Conservation (phyloP, 1,139 yeast species). For the Taiozyma sp. region DNA sequence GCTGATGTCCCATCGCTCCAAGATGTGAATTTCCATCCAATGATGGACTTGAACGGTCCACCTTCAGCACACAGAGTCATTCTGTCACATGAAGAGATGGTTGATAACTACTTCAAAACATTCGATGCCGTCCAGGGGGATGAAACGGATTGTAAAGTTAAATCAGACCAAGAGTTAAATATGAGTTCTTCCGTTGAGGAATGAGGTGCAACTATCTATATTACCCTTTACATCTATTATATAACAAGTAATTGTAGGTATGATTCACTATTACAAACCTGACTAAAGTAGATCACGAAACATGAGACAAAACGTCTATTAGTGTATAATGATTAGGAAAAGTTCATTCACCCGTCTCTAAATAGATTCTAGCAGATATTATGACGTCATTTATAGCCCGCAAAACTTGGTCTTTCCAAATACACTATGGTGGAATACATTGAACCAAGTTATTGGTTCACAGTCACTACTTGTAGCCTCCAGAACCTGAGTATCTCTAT, state of each 20-base stretch:
- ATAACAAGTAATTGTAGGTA: too few species aligned
- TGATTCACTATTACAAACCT: too few species aligned
- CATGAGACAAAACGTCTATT: background rate
- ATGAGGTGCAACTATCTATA: background rate
- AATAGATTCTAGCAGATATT: background rate
- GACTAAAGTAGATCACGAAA: background rate
- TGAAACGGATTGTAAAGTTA: background rate
- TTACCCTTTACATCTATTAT: too few species aligned
- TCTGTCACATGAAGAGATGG: background rate
- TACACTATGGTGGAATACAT: constrained; percentile 42
- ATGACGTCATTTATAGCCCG: constrained; percentile 2
- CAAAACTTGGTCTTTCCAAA: constrained; percentile 46
- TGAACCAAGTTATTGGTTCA: constrained; percentile 46
- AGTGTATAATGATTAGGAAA: background rate
- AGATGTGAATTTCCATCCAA: background rate
- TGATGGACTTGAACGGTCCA: background rate
- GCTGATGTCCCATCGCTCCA: background rate
- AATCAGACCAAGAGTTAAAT: background rate
- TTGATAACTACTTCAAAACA: constrained; percentile 4
- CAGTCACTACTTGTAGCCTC: constrained; percentile 24
- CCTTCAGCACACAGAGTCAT: background rate
- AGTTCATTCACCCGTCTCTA: background rate
- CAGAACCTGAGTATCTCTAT: background rate
- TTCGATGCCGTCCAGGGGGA: constrained; percentile 5
- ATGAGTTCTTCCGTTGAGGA: background rate